Percentiles rank a stretch among this genome's conserved stretches.
Evolutionary conservation across 2,329 filamentous ascomycete genomes (phyloP).

Genomic region (Thielaviopsis musarum): DNA sequence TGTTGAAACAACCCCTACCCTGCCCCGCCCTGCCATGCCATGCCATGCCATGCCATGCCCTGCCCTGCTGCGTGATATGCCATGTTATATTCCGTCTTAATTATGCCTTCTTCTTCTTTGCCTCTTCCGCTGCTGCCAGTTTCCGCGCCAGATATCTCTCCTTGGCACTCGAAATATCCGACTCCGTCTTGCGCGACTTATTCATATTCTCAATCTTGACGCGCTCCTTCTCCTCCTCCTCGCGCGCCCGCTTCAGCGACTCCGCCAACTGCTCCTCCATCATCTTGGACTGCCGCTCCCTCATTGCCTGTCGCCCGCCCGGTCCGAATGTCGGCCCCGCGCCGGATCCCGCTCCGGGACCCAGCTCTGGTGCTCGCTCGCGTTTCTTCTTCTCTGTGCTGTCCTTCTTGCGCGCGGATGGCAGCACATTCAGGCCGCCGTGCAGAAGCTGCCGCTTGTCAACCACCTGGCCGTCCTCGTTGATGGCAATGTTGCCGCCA

Average conservation of each 20-base stretch:
- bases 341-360: slow-evolving; percentile 16
- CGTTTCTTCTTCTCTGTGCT: not conserved
- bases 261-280: slow-evolving; percentile 62
- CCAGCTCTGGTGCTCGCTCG: slow-evolving; percentile 7
- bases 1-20: not conserved
- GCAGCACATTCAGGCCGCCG: slow-evolving; percentile 57
- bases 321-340: slow-evolving; percentile 21
- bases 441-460: slow-evolving; percentile 68
- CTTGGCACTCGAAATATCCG: slow-evolving; percentile 60
- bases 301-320: slow-evolving; percentile 38
- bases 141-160: slow-evolving; percentile 69
- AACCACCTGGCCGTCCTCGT: slow-evolving; percentile 69
- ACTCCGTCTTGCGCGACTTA: slow-evolving; percentile 64
- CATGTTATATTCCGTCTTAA: not conserved
- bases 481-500: slow-evolving; percentile 46
- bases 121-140: slow-evolving; percentile 49
- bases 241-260: slow-evolving; percentile 52
- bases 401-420: slow-evolving; percentile 14
- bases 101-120: slow-evolving; percentile 34
- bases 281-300: slow-evolving; percentile 64
- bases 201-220: slow-evolving; percentile 44
- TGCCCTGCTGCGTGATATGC: not conserved
- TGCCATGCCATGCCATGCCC: no score
- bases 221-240: slow-evolving; percentile 46
- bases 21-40: not conserved